A percentile compares a stretch with the other conserved stretches of the same genome.
These are phyloP conservation scores for Vigna nakashimae DNA, from an alignment of 306 rosid genomes.

Conservation along the genomic window DNA sequence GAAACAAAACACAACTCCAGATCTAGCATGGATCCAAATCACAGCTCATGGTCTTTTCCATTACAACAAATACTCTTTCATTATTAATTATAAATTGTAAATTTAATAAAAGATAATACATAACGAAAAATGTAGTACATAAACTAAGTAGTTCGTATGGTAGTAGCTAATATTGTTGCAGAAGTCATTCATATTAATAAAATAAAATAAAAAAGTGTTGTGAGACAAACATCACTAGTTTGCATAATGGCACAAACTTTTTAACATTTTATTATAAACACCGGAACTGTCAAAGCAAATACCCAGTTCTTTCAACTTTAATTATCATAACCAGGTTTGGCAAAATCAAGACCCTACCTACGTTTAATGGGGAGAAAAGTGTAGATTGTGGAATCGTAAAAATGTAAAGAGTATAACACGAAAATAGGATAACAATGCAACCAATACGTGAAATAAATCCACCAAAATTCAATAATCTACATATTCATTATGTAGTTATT, in stretches of 20 bases:
- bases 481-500: neutral
- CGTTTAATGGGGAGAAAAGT: neutral
- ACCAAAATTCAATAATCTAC: neutral
- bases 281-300: neutral
- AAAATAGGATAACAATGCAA: neutral
- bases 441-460: neutral
- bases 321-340: neutral
- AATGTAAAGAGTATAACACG: neutral
- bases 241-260: neutral
- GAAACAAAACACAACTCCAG: conserved; percentile 20
- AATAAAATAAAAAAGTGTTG: neutral
- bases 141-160: neutral
- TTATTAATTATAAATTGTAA: neutral
- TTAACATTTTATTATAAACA: neutral
- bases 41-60: neutral
- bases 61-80: neutral
- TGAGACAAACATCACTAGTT: neutral
- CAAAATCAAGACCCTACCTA: neutral
- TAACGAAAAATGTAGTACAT: neutral
- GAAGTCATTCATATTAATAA: neutral
- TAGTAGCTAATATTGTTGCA: neutral
- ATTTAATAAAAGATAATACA: neutral
- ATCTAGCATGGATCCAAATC: conserved; percentile 11
- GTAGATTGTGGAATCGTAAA: neutral
- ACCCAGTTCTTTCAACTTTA: neutral